phyloP scores from a whole-genome alignment of 2,329 filamentous ascomycete genomes.

The Sordariomycetes sp. region DNA sequence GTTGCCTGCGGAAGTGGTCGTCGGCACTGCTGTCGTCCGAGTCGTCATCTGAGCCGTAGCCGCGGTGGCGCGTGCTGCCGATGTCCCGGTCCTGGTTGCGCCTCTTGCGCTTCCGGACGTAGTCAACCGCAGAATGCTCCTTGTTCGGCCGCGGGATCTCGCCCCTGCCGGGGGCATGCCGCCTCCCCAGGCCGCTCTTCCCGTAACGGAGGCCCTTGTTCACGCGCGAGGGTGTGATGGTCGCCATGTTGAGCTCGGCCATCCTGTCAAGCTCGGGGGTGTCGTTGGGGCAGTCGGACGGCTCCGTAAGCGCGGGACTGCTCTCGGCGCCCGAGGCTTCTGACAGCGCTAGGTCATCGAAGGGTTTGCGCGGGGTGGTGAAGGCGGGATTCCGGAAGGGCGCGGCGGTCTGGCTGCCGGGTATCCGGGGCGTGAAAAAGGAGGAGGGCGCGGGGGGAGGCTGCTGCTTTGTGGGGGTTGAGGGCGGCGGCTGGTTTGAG shows the following conservation, averaged over 20 bases:
- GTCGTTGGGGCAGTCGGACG: conserved; percentile 39
- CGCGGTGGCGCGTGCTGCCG: conserved; percentile 33
- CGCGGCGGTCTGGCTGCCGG: conserved; percentile 28
- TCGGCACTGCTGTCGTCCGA: conserved; percentile 27
- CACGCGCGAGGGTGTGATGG: conserved; percentile 34
- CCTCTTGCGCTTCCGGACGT: conserved; percentile 43
- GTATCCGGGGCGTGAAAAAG: conserved; percentile 32
- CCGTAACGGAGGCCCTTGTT: conserved; percentile 34
- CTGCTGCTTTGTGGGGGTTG: conserved; percentile 1
- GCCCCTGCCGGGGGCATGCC: conserved; percentile 45
- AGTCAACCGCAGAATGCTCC: conserved; percentile 26
- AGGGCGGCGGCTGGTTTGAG: background rate
- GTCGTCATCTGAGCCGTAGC: conserved; percentile 22
- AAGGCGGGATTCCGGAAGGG: conserved; percentile 55
- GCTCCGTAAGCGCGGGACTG: conserved; percentile 48
- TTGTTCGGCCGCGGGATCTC: conserved; percentile 45
- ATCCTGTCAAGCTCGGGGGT: conserved; percentile 40
- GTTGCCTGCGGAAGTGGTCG: conserved; percentile 5
- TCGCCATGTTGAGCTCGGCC: conserved; percentile 28
- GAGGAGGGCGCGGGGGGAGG: conserved; percentile 8
- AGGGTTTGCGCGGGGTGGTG: conserved; percentile 48
- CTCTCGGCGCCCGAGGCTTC: conserved; percentile 48
- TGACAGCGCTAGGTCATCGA: conserved; percentile 41
- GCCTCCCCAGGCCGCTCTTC: conserved; percentile 25
- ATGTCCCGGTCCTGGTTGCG: conserved; percentile 40